Conservation (phyloP, 805 yeast genomes). For the Jamesozyma hellenica region DNA sequence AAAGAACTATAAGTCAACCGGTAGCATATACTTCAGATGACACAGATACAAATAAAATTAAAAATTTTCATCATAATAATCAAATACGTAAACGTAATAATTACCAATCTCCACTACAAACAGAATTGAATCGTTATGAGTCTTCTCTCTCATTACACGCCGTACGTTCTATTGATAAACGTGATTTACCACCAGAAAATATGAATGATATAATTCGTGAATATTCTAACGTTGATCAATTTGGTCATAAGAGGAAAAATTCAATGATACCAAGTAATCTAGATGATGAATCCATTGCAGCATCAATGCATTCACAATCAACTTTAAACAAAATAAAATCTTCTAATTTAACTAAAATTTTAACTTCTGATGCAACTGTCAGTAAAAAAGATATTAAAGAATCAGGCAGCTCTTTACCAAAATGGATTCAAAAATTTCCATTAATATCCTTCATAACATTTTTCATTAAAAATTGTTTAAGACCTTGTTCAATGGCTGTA, state of each 20-base stretch:
- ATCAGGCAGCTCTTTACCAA: slow-evolving; percentile 24
- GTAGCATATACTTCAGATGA: slow-evolving; percentile 15
- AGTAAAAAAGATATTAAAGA: slow-evolving; percentile 23
- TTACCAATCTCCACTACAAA: background rate
- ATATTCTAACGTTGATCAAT: slow-evolving; percentile 32
- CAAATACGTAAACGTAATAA: slow-evolving; percentile 2
- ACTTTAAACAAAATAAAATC: slow-evolving; percentile 13
- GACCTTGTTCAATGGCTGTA: slow-evolving; percentile 69
- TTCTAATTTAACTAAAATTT: slow-evolving; percentile 24
- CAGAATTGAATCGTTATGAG: background rate
- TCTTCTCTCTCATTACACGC: background rate
- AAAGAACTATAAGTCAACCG: slow-evolving; percentile 15
- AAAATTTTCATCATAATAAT: slow-evolving; percentile 3
- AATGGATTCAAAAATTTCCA: slow-evolving; percentile 20
- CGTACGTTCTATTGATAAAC: slow-evolving; percentile 20
- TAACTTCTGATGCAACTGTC: slow-evolving; percentile 29
- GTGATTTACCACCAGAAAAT: slow-evolving; percentile 34
- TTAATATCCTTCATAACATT: slow-evolving; percentile 24
- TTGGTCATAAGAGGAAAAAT: slow-evolving; percentile 20
- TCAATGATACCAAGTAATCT: slow-evolving; percentile 4
- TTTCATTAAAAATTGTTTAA: slow-evolving; percentile 43
- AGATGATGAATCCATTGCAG: background rate
- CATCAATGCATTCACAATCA: background rate
- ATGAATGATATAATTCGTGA: slow-evolving; percentile 40
- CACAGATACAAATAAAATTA: background rate